A percentile compares a stretch with the other conserved stretches of the same genome.
Conservation (phyloP, 371 early-diverging fungal genomes). For the Rhizomucor miehei region DNA sequence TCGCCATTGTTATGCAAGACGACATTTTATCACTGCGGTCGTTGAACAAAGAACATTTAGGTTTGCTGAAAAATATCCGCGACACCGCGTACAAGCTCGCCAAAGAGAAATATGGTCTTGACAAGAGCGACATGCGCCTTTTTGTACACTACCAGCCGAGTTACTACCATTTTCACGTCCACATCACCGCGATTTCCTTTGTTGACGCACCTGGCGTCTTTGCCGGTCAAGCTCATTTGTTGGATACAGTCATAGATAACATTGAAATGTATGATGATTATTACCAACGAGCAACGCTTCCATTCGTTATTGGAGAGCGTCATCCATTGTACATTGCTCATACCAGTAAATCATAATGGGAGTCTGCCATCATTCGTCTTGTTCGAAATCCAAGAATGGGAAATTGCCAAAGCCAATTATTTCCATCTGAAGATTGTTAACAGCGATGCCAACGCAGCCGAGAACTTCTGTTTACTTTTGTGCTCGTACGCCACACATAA, state of each 20-base stretch:
- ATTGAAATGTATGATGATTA: conserved; percentile 30
- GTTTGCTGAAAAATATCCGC: conserved; percentile 61
- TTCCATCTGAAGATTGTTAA: no score
- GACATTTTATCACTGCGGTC: conserved; percentile 67
- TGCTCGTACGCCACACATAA: no score
- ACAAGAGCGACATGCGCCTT: conserved; percentile 57
- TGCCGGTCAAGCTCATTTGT: conserved; percentile 72
- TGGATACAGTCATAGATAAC: conserved; percentile 72
- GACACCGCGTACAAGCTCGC: conserved; percentile 44
- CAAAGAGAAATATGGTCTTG: conserved; percentile 39
- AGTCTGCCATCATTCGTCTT: no score
- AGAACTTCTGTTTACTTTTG: no score
- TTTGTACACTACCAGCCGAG: conserved; percentile 87
- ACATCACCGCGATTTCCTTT: conserved; percentile 68
- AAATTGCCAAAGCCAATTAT: no score
- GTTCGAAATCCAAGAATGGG: no score
- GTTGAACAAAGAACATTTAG: conserved; percentile 55
- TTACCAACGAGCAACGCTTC: conserved; percentile 35
- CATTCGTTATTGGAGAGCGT: conserved; percentile 29
- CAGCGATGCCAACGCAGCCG: no score
- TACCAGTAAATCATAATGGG: no score
- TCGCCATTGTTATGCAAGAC: conserved; percentile 56
- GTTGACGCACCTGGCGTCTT: conserved; percentile 58
- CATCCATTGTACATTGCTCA: conserved; percentile 20
- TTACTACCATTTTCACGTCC: conserved; percentile 85